These are phyloP conservation scores for Fusarium miscanthi DNA, from an alignment of 2,329 filamentous ascomycete genomes.

Conservation along the genomic window DNA sequence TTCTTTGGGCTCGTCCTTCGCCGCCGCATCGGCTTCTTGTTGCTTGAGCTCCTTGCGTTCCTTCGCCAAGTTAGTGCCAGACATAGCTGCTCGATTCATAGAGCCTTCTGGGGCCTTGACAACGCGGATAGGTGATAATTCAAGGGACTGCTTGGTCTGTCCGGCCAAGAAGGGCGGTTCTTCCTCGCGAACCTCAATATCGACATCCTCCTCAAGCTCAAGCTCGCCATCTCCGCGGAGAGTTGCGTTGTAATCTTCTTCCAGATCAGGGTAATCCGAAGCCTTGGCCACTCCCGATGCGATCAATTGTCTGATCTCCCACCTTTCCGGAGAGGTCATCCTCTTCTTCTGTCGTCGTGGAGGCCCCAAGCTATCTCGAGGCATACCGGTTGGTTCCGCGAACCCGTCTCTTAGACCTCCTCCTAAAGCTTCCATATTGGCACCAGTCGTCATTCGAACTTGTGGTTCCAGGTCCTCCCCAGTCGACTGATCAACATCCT, in stretches of 20 bases:
- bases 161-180: constrained; percentile 96
- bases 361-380: constrained; percentile 54
- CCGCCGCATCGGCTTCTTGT: constrained; percentile 82
- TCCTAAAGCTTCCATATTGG: constrained; percentile 86
- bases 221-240: constrained; percentile 87
- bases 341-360: constrained; percentile 80
- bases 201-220: constrained; percentile 94
- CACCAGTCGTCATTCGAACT: constrained; percentile 83
- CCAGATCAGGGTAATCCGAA: constrained; percentile 91
- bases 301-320: constrained; percentile 97
- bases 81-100: constrained; percentile 95
- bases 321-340: constrained; percentile 95
- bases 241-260: constrained; percentile 92
- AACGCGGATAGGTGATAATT: constrained; percentile 93
- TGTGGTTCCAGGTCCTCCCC: constrained; percentile 86
- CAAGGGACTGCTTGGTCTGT: constrained; percentile 95
- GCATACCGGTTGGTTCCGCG: constrained; percentile 55
- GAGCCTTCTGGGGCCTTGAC: constrained; percentile 99
- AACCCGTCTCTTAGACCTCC: constrained; percentile 70
- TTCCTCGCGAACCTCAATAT: constrained; percentile 96
- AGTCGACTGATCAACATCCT: constrained; percentile 91
- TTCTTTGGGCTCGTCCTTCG: constrained; percentile 80
- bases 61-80: constrained; percentile 87
- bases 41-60: constrained; percentile 90
- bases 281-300: constrained; percentile 94